A percentile compares a stretch with the other conserved stretches of the same genome.
These are phyloP conservation scores for Clonostachys sp. DNA, from an alignment of 2,329 filamentous ascomycete species.

Conservation along the genomic window DNA sequence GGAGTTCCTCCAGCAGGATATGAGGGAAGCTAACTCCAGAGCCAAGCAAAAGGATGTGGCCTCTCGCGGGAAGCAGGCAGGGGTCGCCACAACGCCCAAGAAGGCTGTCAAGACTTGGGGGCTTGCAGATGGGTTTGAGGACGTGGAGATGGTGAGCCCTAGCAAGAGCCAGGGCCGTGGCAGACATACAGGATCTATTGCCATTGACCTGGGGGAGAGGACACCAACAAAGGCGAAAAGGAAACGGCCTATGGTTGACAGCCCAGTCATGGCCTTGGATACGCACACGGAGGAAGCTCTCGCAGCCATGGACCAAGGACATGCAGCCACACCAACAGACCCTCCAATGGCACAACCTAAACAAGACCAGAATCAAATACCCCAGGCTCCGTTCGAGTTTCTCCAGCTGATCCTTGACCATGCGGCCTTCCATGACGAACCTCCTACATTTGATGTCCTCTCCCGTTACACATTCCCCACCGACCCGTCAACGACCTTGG, in stretches of 20 bases:
- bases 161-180: conserved; percentile 39
- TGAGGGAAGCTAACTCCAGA: conserved; percentile 50
- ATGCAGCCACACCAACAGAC: conserved; percentile 4
- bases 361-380: neutral
- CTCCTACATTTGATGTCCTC: conserved; percentile 64
- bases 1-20: conserved; percentile 68
- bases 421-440: conserved; percentile 44
- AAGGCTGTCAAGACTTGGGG: conserved; percentile 50
- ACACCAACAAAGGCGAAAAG: conserved; percentile 67
- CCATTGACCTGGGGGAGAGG: conserved; percentile 40
- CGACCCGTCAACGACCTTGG: conserved; percentile 54
- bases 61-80: conserved; percentile 3
- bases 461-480: conserved; percentile 63
- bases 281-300: conserved; percentile 35
- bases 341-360: neutral
- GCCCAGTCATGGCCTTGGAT: conserved; percentile 60
- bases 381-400: conserved; percentile 30
- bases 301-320: conserved; percentile 19
- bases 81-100: conserved; percentile 50
- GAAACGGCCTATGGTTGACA: conserved; percentile 62
- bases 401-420: conserved; percentile 63
- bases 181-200: conserved; percentile 34
- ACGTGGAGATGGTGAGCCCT: conserved; percentile 55
- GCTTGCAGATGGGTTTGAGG: conserved; percentile 73
- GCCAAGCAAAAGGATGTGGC: conserved; percentile 6